Evolutionary conservation across 129 eudicot species (phyloP), one percentile per base, ranked within the genome.

Genomic region (Tagetes erecta): DNA sequence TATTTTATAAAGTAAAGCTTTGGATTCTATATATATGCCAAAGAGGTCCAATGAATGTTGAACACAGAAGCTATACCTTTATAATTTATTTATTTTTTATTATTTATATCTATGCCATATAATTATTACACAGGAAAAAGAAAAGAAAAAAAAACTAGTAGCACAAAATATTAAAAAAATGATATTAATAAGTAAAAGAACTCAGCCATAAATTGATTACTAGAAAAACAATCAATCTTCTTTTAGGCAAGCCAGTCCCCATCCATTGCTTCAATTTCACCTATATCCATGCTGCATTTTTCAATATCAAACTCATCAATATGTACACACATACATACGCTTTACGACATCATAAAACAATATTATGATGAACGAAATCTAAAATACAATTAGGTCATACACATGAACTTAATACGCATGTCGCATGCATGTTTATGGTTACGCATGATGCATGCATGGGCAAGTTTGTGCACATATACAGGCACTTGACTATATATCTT

Each of bases 281-380:
- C 64, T 58, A 58, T 58, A 58, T 59, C 66, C 66, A 59, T 59
- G 66, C 66, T 59, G 41, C 66, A 59, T 8, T 59, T 59, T 59
- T 9, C n/a, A 34, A 59, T 5, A 59, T 59, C 41, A 59, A 59
- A 59, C 9, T 9, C 14, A 34, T 31, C 2, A 34, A 7, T 31
- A 11, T 59, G 4, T 9, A 2, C 1, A 10, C 14, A 33, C 0
- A 57, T 8, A 8, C 13, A 20, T 20, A 20, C 27, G 27, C 27
- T 20, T 20, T 20, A 20, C 27, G 27, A 20, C 27, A 20, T 20
- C 27, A 20, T 20, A 20, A 20, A 20, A 20, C 27, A 20, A 20
- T 20, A 20, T 20, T 20, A 20, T 20, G 27, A 20, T 20, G 27
- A 20, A 20, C 27, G 27, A 20, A 20, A 20, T 20, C 27, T 20